A percentile compares a stretch with the other conserved stretches of the same genome.
phyloP scores from a whole-genome alignment of 306 rosid species.

The Gastrolobium villosum region DNA sequence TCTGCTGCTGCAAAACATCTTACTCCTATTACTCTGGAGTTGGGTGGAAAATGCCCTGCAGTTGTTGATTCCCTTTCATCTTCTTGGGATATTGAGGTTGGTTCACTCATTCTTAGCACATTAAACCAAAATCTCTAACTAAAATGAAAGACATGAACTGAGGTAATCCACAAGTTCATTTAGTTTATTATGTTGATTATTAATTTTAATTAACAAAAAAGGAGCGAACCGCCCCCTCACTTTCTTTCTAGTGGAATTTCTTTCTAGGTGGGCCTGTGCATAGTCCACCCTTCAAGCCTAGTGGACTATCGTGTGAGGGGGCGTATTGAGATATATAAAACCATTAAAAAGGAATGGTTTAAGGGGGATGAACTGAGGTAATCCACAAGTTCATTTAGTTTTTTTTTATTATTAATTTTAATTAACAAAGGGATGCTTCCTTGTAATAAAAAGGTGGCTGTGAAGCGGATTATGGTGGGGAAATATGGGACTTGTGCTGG shows the following conservation, averaged over 20 bases:
- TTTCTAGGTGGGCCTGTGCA: too few species aligned
- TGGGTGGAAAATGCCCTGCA: slow-evolving; percentile 90
- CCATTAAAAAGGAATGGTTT: too few species aligned
- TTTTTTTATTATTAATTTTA: too few species aligned
- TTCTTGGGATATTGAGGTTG: slow-evolving; percentile 69
- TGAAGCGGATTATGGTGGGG: slow-evolving; percentile 61
- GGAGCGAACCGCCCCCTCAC: too few species aligned
- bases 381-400: too few species aligned
- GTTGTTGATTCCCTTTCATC: slow-evolving; percentile 69
- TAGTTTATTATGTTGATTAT: too few species aligned
- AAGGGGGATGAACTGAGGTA: background rate
- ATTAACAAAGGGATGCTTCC: too few species aligned
- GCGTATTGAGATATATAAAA: too few species aligned
- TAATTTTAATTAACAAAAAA: too few species aligned
- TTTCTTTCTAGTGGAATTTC: too few species aligned
- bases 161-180: background rate
- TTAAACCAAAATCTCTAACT: background rate
- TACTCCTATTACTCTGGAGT: slow-evolving; percentile 78
- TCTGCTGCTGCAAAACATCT: slow-evolving; percentile 72
- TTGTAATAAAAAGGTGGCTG: slow-evolving; percentile 59
- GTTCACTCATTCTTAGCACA: background rate
- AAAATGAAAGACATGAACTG: background rate
- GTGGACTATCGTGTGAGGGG: too few species aligned
- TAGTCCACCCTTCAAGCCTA: too few species aligned
- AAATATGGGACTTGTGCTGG: slow-evolving; percentile 84